Evolutionary conservation across 768 basidiomycete species (phyloP), one percentile per base, ranked within the genome.

Genomic region (Tylopilus felleus): DNA sequence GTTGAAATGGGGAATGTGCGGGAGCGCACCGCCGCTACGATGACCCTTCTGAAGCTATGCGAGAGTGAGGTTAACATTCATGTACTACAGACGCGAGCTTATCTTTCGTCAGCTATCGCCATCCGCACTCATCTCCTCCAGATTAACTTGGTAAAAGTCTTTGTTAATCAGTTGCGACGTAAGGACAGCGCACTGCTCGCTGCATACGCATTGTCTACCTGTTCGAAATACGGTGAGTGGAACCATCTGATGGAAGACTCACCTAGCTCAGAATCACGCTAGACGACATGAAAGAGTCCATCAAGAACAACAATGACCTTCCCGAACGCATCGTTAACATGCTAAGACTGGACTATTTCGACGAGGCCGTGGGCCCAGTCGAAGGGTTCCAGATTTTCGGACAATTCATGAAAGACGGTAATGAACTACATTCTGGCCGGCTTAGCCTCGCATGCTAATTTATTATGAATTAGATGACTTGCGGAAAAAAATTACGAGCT

Each of bases 381-480:
- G 65, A 65, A 44, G 64, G 65, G 13, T 65, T 67, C 36, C 65
- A 66, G 41, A 55, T 66, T 1, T 66, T 66, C 17, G 42, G 43
- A 1, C 51, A 66, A 23, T 47, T 66, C 6, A 64, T 66, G 60
- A 51, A 55, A 36, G 33, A 60, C 4, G 56, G 65, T 66, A 57
- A 57, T 17, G 22, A 29, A 27, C 17, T 8, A n/a, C 23, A 6
- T 44, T 22, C 10, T 14, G 5, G 8, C 33, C 33, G 17, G 36
- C 33, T 21, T n/a, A 8, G n/a, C 10, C 8, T 6, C 12, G 17
- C 28, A n/a, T 51, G 12, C 42, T 58, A 16, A 67, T 8, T 17
- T 1, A 21, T 25, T 0, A n/a, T 22, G 48, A 22, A 0, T 33
- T 36, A 67, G 65, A 6, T 3, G 52, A 60, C 10, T n/a, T 67